Conservation (phyloP, 352 stramenopile genomes). For the Phytophthora constricta region DNA sequence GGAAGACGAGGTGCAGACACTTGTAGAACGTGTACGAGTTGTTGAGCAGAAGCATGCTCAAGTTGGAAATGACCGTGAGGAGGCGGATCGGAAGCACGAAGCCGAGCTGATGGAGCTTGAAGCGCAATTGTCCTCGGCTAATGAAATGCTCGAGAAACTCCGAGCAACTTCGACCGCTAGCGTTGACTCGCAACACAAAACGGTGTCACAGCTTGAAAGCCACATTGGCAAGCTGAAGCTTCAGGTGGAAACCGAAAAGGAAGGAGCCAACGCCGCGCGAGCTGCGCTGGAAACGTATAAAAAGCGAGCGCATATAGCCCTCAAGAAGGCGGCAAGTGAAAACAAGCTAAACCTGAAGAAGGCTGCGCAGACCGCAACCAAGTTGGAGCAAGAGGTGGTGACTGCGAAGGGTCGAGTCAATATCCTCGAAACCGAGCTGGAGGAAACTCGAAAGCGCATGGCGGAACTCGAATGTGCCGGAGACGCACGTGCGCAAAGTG, state of each 20-base stretch:
- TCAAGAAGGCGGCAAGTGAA: constrained; percentile 81
- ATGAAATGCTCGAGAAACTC: constrained; percentile 44
- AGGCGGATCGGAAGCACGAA: constrained; percentile 24
- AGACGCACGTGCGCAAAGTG: constrained; percentile 24
- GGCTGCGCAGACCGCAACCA: constrained; percentile 41
- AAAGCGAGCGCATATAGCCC: constrained; percentile 71
- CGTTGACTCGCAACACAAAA: constrained; percentile 26
- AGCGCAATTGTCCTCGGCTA: constrained; percentile 40
- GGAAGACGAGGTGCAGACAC: constrained; percentile 28
- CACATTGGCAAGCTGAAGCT: constrained; percentile 35
- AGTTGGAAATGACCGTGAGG: constrained; percentile 20
- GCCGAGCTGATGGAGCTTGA: constrained; percentile 31
- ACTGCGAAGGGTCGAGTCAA: constrained; percentile 44
- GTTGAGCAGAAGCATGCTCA: constrained; percentile 25
- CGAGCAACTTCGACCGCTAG: constrained; percentile 18
- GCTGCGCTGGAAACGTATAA: constrained; percentile 82
- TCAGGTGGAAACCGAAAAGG: constrained; percentile 57
- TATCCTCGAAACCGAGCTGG: constrained; percentile 45
- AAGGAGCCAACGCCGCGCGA: constrained; percentile 53
- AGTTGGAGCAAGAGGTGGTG: constrained; percentile 59
- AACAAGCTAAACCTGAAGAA: constrained; percentile 70
- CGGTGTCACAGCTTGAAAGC: constrained; percentile 33
- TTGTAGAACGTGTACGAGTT: constrained; percentile 7
- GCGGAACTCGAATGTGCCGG: constrained; percentile 29
- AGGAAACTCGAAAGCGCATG: constrained; percentile 32